Percentiles rank a stretch among this genome's conserved stretches.
phyloP scores from a whole-genome alignment of 2,329 filamentous ascomycete species.

The Aspergillus puulaauensis region DNA sequence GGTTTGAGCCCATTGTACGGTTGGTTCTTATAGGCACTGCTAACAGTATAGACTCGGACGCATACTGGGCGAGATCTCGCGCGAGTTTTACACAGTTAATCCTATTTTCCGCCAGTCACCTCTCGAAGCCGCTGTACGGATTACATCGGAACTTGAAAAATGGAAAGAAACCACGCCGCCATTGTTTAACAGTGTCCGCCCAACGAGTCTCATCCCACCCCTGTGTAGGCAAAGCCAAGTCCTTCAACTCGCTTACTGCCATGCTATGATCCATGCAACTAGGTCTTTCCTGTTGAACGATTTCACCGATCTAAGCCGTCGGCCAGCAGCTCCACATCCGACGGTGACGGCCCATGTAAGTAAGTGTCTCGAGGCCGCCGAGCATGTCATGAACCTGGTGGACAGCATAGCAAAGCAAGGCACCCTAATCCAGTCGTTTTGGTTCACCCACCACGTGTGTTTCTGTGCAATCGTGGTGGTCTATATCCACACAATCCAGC shows the following conservation, averaged over 20 bases:
- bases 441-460: slow-evolving; percentile 46
- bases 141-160: slow-evolving; percentile 34
- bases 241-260: slow-evolving; percentile 38
- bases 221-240: slow-evolving; percentile 41
- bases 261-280: slow-evolving; percentile 41
- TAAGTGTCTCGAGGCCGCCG: slow-evolving; percentile 47
- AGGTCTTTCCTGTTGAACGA: slow-evolving; percentile 38
- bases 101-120: slow-evolving; percentile 29
- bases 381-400: slow-evolving; percentile 38
- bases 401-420: slow-evolving; percentile 37
- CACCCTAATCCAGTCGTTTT: slow-evolving; percentile 40
- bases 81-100: slow-evolving; percentile 43
- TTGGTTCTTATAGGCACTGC: background rate
- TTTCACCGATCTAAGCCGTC: slow-evolving; percentile 36
- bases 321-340: slow-evolving; percentile 28
- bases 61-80: slow-evolving; percentile 49
- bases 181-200: slow-evolving; percentile 36
- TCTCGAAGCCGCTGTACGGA: slow-evolving; percentile 33
- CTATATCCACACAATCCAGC: slow-evolving; percentile 45
- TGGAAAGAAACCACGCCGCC: slow-evolving; percentile 39
- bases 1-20: slow-evolving; percentile 19
- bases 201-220: slow-evolving; percentile 38
- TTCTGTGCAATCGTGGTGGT: slow-evolving; percentile 44
- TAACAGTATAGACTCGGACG: slow-evolving; percentile 45
- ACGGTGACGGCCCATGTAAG: slow-evolving; percentile 37